These are phyloP conservation scores for Plectosphaerella sp. DNA, from an alignment of 2,329 filamentous ascomycete species.

Conservation along the genomic window DNA sequence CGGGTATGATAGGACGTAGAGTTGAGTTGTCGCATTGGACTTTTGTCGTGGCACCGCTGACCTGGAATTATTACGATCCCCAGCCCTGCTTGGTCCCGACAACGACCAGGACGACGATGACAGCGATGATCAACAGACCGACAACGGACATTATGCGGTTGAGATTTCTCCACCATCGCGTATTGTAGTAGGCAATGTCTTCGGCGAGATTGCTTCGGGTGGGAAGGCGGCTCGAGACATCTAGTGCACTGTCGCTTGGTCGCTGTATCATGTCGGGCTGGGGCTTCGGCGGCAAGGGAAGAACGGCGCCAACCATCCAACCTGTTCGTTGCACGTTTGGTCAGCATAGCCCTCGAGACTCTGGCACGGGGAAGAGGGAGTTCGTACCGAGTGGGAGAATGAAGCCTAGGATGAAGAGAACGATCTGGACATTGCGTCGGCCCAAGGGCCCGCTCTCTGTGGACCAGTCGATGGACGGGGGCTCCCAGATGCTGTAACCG, in stretches of 20 bases:
- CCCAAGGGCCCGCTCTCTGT: constrained; percentile 57
- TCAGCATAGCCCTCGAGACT: background rate
- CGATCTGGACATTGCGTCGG: constrained; percentile 68
- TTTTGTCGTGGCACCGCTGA: background rate
- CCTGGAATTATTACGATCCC: constrained; percentile 17
- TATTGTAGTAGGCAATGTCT: constrained; percentile 45
- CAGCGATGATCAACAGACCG: constrained; percentile 49
- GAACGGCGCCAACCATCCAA: constrained; percentile 75
- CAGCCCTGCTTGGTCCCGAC: constrained; percentile 48
- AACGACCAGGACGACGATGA: constrained; percentile 45
- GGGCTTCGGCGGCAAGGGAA: constrained; percentile 63
- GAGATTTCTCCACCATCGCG: constrained; percentile 55
- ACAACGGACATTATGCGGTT: constrained; percentile 56
- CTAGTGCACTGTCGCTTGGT: constrained; percentile 25
- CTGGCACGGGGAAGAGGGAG: constrained; percentile 12
- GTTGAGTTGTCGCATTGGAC: no score
- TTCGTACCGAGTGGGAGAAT: constrained; percentile 66
- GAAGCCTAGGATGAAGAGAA: constrained; percentile 73
- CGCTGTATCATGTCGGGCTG: constrained; percentile 46
- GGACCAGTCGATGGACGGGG: constrained; percentile 65
- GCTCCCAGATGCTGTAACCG: constrained; percentile 63
- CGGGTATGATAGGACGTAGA: no score
- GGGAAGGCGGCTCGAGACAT: constrained; percentile 15
- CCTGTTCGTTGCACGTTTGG: constrained; percentile 35
- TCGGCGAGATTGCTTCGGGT: constrained; percentile 18